Evolutionary conservation across 2,329 filamentous ascomycete genomes (phyloP), one percentile per base, ranked within the genome.

Genomic region (Sordariomycetes sp.): DNA sequence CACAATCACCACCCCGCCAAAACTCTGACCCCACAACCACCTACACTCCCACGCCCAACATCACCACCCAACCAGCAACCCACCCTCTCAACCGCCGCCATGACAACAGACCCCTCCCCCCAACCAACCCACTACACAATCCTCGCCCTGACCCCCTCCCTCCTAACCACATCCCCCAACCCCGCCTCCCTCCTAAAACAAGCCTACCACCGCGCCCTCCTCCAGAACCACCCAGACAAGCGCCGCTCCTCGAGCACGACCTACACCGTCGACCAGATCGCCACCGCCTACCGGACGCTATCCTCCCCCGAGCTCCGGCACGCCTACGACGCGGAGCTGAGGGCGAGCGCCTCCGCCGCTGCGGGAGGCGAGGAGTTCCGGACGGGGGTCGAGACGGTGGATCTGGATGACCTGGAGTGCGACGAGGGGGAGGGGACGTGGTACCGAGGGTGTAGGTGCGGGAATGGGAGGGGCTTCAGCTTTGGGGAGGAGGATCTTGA

Each of bases 191-290:
- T 79, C 55, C 71, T 86, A 60, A 85, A 83, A 65, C 76, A 76
- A 59, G 82, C 83, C 59, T 87, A 87, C 69, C 81, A 76, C 66
- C 76, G 79, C 57, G 81, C 84, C 24, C 76, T 87, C 36, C 76
- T 87, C 17, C 76, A 74, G 61, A 76, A 86, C 70, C 84, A 87
- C 68, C 84, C 84, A 2, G 82, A 86, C 70, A 85, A 85, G 64
- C 63, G 66, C 59, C 54, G 42, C 39, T 22, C 50, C 28, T 42
- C 45, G 12, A 28, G 34, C 20, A 20, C 28, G 8, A 32, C 60
- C 25, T 81, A 74, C 66, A 79, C 80, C 1, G 70, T 87, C 59
- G 84, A 87, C 67, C 79, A 86, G 64, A 86, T 87, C 65, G 76
- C 79, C 54, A 67, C 73, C 45, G 84, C 84, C 50, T 84, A 79